Conservation (phyloP, 257 asterid species). For the Nicotiana attenuata region DNA sequence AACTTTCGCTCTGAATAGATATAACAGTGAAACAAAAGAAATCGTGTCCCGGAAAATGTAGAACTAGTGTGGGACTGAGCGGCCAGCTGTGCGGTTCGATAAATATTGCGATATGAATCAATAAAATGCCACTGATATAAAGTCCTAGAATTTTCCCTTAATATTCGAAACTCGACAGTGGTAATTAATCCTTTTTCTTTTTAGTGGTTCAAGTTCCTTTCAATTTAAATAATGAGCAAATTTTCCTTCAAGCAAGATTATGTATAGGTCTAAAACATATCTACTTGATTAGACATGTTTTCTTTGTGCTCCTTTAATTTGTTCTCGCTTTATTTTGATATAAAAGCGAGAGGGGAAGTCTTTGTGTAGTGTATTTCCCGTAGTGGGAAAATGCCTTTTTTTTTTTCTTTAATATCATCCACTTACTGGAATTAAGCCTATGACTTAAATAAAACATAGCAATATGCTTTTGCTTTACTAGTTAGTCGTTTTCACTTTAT, state of each 20-base stretch:
- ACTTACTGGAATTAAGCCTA: not conserved
- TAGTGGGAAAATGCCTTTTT: not conserved
- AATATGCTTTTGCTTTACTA: constrained; percentile 1
- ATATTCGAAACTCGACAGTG: not conserved
- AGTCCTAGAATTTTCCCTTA: not conserved
- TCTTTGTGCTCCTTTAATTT: not conserved
- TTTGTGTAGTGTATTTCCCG: not conserved
- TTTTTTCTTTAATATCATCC: not conserved
- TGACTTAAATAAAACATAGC: not conserved
- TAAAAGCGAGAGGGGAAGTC: not conserved
- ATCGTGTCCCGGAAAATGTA: not conserved
- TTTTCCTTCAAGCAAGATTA: not conserved
- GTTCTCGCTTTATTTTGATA: not conserved
- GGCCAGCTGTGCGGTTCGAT: too few relatives aligned
- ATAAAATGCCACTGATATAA: not conserved
- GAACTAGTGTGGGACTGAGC: not conserved
- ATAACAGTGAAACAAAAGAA: not conserved
- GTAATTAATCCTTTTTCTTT: too few relatives aligned
- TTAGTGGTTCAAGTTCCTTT: too few relatives aligned
- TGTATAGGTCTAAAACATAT: not conserved
- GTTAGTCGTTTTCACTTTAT: constrained; percentile 5
- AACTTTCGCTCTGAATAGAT: not conserved
- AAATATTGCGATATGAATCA: not conserved
- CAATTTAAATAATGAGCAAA: too few relatives aligned
- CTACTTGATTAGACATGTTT: not conserved